Evolutionary conservation across 202 grass and related monocot genomes (phyloP).

Genomic region (Brachypodium distachyon): DNA sequence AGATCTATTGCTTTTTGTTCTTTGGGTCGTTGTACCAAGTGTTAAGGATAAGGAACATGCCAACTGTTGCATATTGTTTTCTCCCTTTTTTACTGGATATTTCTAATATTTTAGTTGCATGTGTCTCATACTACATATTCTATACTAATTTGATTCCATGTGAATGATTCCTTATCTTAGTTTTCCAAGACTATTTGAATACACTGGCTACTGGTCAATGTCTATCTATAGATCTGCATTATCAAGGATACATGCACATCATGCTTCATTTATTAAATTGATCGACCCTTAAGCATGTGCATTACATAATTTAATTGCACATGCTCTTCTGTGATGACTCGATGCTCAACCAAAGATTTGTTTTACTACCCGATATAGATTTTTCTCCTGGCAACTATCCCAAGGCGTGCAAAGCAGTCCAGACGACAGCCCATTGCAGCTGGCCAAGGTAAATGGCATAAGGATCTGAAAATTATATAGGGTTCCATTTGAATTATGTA

Average conservation of each 20-base stretch:
- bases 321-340: not conserved
- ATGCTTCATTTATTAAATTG: not conserved
- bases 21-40: too few relatives aligned
- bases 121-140: not conserved
- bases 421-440: constrained; percentile 42
- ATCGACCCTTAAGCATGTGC: not conserved
- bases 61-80: not conserved
- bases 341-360: not conserved
- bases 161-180: not conserved
- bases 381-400: constrained; percentile 72
- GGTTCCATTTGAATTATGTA: not conserved
- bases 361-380: constrained; percentile 24
- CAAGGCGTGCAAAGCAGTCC: constrained; percentile 69
- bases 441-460: constrained; percentile 45
- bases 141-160: not conserved
- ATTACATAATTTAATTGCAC: not conserved
- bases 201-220: not conserved
- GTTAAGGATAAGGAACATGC: not conserved
- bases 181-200: not conserved
- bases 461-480: not conserved
- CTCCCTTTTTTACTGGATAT: not conserved
- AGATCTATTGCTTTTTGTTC: too few relatives aligned
- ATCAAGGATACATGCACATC: not conserved
- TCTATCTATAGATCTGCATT: not conserved
- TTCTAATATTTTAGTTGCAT: not conserved